phyloP scores from a whole-genome alignment of 78 protist genomes.

The Dictyostelium purpureum region DNA sequence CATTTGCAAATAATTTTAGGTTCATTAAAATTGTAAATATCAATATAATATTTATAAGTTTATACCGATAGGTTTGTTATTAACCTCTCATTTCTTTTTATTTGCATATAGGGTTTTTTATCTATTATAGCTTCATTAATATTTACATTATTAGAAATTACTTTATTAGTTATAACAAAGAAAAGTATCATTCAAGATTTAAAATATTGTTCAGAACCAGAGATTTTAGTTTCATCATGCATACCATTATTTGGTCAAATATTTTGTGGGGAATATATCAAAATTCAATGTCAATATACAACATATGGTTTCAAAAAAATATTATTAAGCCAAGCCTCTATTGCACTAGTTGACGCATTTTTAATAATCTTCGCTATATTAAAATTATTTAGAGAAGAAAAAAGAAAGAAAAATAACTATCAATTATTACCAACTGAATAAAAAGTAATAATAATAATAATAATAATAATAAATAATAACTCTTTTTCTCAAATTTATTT shows the following conservation, averaged over 20 bases:
- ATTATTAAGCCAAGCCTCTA: not conserved
- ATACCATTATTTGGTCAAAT: not conserved
- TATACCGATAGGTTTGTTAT: no score
- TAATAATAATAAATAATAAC: not conserved
- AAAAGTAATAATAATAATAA: not conserved
- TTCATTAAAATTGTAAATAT: conserved; percentile 9
- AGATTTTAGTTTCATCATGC: no score
- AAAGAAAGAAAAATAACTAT: not conserved
- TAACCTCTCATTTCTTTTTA: not conserved
- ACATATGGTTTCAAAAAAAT: not conserved
- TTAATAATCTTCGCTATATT: not conserved
- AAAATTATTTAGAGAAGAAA: not conserved
- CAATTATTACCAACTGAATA: not conserved
- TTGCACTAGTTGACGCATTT: not conserved
- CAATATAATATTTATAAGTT: no score
- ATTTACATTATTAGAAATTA: not conserved
- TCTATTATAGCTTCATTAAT: not conserved
- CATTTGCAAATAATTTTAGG: not conserved
- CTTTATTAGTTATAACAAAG: not conserved
- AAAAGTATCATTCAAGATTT: not conserved
- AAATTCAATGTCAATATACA: not conserved
- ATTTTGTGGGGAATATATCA: conserved; percentile 7
- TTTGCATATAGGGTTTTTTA: not conserved
- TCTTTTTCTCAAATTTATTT: no score
- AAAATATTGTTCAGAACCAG: not conserved